Conservation (phyloP, 768 basidiomycete species). For the Lepiota brunneoincarnata region DNA sequence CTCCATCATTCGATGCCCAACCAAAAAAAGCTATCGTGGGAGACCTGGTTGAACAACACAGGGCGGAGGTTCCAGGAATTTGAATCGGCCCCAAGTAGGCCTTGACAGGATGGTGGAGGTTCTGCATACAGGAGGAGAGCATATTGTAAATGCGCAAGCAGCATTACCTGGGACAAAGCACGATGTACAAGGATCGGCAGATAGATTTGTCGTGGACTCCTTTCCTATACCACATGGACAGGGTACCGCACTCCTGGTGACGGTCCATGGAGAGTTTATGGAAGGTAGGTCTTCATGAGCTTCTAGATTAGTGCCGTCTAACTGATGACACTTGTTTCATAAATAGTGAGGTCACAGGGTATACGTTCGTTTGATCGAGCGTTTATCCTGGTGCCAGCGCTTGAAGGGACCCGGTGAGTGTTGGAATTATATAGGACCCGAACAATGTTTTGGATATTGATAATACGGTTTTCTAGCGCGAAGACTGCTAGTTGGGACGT, state of each 20-base stretch:
- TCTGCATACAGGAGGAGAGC: constrained; percentile 70
- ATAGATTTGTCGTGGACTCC: constrained; percentile 86
- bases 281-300: constrained; percentile 54
- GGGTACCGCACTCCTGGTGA: constrained; percentile 63
- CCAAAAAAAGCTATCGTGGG: constrained; percentile 82
- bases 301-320: background rate
- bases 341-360: constrained; percentile 50
- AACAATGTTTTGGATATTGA: constrained; percentile 5
- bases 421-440: background rate
- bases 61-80: constrained; percentile 71
- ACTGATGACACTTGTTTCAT: constrained; percentile 7
- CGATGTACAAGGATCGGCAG: constrained; percentile 72
- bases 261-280: constrained; percentile 86
- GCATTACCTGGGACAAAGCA: constrained; percentile 79
- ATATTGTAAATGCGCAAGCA: constrained; percentile 55
- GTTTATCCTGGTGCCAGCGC: constrained; percentile 81
- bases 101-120: constrained; percentile 61
- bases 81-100: constrained; percentile 61
- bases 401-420: constrained; percentile 80
- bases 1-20: constrained; percentile 73
- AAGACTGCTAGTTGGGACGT: constrained; percentile 87
- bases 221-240: constrained; percentile 70
- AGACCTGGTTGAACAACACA: constrained; percentile 56
- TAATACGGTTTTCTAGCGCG: constrained; percentile 45
- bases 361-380: constrained; percentile 92